Evolutionary conservation across 768 basidiomycete genomes (phyloP), one percentile per base, ranked within the genome.

Genomic region (Pulveroboletus sp.): DNA sequence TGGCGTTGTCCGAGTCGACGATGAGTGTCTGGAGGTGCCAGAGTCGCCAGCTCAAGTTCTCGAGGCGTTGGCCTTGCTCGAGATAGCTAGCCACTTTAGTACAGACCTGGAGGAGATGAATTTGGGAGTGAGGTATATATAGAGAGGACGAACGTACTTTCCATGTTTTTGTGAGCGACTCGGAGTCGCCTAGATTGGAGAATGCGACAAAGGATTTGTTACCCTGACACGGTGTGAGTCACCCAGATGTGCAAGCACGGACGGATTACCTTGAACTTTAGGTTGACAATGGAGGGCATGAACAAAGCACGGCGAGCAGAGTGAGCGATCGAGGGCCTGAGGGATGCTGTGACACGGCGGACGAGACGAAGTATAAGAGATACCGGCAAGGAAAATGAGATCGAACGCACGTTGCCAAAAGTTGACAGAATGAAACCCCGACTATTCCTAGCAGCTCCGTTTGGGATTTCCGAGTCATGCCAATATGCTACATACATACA

Each of bases 121-220:
- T n/a, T n/a, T n/a, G 21, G 27, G 39, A 48, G 39, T n/a, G n/a
- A n/a, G 51, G 3, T 21, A 51, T 44, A 40, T 37, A 34, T 20
- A 49, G 13, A 27, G 39, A 56, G 43, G 19, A 44, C 45, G 2
- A 38, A 65, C 70, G 46, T 5, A 87, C 90, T 79, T 92, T 91
- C 90, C 90, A 93, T 58, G 90, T 93, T 76, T 84, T 88, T 43
- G 90, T 89, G 66, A 93, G 74, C 49, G 88, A 79, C 66, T 93
- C 90, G 45, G 80, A 75, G 73, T 93, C 90, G 72, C 79, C 73
- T 71, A 93, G 80, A 73, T 91, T 90, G 68, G 86, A 87, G 73
- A 93, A 93, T 52, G 90, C 89, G 69, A 92, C 87, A 68, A 93
- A 93, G 67, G 90, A 92, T 76, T 92, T 93, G 82, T 93, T 93